Evolutionary conservation across 2,329 filamentous ascomycete genomes (phyloP).

Genomic region (Penicillium italicum): DNA sequence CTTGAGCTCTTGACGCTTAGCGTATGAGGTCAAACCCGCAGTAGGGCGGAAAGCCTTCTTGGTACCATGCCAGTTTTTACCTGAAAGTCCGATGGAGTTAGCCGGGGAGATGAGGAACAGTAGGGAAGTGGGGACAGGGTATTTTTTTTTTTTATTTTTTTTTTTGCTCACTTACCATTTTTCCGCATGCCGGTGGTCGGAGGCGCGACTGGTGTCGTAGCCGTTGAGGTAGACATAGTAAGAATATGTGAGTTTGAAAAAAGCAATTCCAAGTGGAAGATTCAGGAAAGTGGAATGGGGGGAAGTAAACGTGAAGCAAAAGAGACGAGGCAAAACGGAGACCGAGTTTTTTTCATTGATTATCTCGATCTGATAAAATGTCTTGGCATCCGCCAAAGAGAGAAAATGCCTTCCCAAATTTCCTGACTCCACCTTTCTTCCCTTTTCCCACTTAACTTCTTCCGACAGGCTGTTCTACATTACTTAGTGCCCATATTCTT

Average conservation of each 20-base stretch:
- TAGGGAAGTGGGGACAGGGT: conserved; percentile 12
- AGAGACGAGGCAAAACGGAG: conserved; percentile 1
- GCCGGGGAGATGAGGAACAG: conserved; percentile 11
- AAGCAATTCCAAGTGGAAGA: background rate
- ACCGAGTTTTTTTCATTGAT: conserved; percentile 22
- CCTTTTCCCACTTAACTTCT: background rate
- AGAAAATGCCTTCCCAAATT: conserved; percentile 9
- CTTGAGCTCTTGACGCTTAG: conserved; percentile 68
- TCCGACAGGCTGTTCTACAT: background rate
- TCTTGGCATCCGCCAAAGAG: conserved; percentile 28
- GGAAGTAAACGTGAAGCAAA: conserved; percentile 4
- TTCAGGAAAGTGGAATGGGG: background rate
- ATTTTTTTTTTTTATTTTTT: background rate
- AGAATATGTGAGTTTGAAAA: background rate
- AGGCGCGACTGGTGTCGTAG: conserved; percentile 27
- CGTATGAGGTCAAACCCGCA: conserved; percentile 73
- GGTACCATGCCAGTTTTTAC: conserved; percentile 87
- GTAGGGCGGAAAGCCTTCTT: conserved; percentile 83
- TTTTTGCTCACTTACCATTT: conserved; percentile 61
- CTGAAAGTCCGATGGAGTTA: conserved; percentile 47
- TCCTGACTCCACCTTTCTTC: conserved; percentile 10
- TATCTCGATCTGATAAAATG: conserved; percentile 45
- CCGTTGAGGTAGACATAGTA: conserved; percentile 46
- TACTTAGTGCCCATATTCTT: background rate
- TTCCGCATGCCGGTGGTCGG: conserved; percentile 66